Base-by-base conservation (phyloP, 192 early-diverging fungal genomes). In the Jimgerdemannia flammicorona region DNA sequence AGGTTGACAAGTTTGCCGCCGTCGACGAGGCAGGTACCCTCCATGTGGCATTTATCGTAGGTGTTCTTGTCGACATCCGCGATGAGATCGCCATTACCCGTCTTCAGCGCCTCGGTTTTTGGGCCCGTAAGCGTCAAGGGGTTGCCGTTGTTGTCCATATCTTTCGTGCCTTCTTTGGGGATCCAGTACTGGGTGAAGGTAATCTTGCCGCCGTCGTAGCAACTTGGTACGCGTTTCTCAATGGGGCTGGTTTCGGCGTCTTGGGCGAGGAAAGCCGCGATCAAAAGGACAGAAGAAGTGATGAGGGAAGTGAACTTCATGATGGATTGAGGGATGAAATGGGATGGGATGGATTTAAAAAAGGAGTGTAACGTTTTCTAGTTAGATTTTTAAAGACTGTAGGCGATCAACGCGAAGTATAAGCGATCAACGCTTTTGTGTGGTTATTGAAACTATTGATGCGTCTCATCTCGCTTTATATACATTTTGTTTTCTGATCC, bases 141-240 rank as follows among this genome's bases (percentile, higher is more conserved):
- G n/a, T 76, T 69, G 7, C 81, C 81, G 69, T 82, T 72, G 44
- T 82, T 82, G 6, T 65, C 39, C 81, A 82, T 82, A 41, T 82
- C 81, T 42, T 69, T 70, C 11, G 72, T 71, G n/a, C 81, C 81
- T 59, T 82, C 71, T 65, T 78, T 78, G 17, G 81, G 81, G 4
- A 82, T 82, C 81, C 81, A 82, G 43, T 82, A 82, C 64, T 68
- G 67, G 40, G 67, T 68, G 29, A 68, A 68, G 40, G 19, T 2
- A 19, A 68, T 68, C 9, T 68, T 0, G 19, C 29, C 9, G 18
- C 67, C 18, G 19, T 20, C 1, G 19, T 41, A 68, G 67, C 67
- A 68, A 68, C 29, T 40, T 9, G 67, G 67, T 0, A 19, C 18
- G 67, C 67, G 67, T 19, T 68, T 68, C 29, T 20, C 18, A 18